Conservation (phyloP, 495 filamentous ascomycete genomes). For the Annulohypoxylon nitens region DNA sequence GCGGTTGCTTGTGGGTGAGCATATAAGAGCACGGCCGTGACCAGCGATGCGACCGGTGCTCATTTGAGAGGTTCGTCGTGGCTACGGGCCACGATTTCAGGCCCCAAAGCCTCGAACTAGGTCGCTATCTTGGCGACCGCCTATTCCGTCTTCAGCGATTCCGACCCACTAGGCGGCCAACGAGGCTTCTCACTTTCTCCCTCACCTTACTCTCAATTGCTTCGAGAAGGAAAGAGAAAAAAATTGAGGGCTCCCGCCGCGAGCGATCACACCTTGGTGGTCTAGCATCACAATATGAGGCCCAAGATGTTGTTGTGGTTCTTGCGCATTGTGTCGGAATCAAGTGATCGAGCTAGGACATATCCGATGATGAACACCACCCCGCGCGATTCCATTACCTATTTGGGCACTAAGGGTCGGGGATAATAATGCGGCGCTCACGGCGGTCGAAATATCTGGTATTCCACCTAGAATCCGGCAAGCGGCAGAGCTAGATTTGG, state of each 20-base stretch:
- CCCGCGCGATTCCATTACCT: conserved; percentile 35
- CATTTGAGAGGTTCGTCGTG: conserved; percentile 34
- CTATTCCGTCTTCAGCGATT: conserved; percentile 34
- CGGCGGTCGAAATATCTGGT: background rate
- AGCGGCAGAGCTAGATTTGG: conserved; percentile 8
- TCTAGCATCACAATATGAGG: background rate
- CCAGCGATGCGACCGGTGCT: conserved; percentile 44
- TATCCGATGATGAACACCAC: conserved; percentile 34
- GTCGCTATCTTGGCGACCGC: conserved; percentile 48
- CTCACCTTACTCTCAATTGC: conserved; percentile 26
- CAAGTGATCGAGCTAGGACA: conserved; percentile 35
- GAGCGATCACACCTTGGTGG: background rate
- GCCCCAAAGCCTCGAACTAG: conserved; percentile 49
- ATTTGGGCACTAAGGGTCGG: conserved; percentile 27
- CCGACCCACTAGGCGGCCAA: conserved; percentile 47
- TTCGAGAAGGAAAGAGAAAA: conserved; percentile 34
- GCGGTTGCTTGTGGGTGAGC: conserved; percentile 21
- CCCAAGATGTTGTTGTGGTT: conserved; percentile 4
- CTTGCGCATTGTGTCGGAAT: conserved; percentile 30
- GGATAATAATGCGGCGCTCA: conserved; percentile 19
- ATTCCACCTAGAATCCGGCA: conserved; percentile 6
- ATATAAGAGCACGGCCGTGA: conserved; percentile 48
- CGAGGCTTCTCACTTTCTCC: conserved; percentile 45
- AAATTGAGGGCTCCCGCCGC: conserved; percentile 46
- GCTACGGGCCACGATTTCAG: conserved; percentile 44